Base-by-base conservation (phyloP, 1,139 yeast genomes). In the Zygoascus sp. region DNA sequence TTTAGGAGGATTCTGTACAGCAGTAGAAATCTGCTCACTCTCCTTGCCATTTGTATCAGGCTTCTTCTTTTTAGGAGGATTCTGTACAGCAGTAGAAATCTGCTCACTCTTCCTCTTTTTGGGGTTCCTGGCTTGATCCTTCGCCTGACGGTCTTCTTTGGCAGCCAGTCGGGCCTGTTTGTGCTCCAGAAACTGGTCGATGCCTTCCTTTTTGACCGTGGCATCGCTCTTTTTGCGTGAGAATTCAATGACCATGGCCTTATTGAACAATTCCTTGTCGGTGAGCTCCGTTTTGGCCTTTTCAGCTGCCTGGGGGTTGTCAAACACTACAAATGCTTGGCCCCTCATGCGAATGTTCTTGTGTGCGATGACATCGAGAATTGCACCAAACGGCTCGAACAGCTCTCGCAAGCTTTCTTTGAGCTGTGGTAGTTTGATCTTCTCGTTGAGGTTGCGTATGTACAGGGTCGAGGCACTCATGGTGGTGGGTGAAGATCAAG, bases 321-420 rank as follows among this genome's bases (percentile, higher is more conserved):
- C 72, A 53, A 80, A 81, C 0, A 90, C 82, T 5, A 92, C 73
- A 64, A 89, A 92, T 1, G 96, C 96, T 64, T 89, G 97, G 2
- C 96, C 96, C 48, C 81, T 74, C 75, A 85, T 73, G 49, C 73
- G 74, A 22, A 85, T 59, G 57, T 80, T 82, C 53, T 75, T 75
- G 52, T 80, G 81, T 0, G 89, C 80, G 1, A 79, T 72, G 6
- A 88, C 66, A 37, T 76, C 78, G 10, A 74, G 54, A 1, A 84
- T 70, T 0, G 67, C 61, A 0, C 86, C 83, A 60, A 71, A 79
- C 13, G 69, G 60, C 2, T 62, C 59, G 41, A 82, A 81, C 2
- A 72, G 52, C 2, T 63, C 59, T 3, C 55, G 53, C 5, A 87
- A 69, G 11, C 69, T 71, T 1, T 60, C 54, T 51, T 75, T 77